Base-by-base conservation (phyloP, 2,329 filamentous ascomycete genomes). In the Aspergillus awamori region DNA sequence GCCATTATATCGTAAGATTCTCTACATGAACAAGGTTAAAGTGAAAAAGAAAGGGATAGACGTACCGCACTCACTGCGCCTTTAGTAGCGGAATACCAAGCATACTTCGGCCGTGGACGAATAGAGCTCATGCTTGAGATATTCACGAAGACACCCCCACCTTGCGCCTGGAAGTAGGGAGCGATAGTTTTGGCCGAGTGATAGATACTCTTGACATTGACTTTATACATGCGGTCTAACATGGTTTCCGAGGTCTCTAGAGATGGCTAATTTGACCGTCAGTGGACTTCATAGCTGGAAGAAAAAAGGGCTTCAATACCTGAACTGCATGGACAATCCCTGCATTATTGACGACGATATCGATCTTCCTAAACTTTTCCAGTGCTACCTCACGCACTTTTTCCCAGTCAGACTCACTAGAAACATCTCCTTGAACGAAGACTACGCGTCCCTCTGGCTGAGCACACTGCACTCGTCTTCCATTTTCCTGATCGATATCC, bases 281-380 rank as follows among this genome's bases (percentile, higher is more conserved):
- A 20, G 20, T 20, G 20, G 20, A 20, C 20, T 2, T 20, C 20
- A 20, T 20, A 2, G 20, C 20, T 20, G 20, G 20, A 20, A 20
- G 20, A 20, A 2, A 20, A 20, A 20, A 20, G 2, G 20, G 2
- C 20, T 20, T 0, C 20, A 20, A 8, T 41, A 41, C 15, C 38
- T 41, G 8, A 8, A 30, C 15, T 17, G 0, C 15, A 20, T 36
- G 10, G 10, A 38, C 22, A 15, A 54, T 30, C 4, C 33, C 52
- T 15, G 52, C 52, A 26, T 54, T 54, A 22, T 54, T 54, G 2
- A 54, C 36, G 7, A 54, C 30, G 6, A 54, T 39, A 6, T 54
- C 52, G 4, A 54, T 13, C 11, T 26, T 26, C 6, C 2, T 5
- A 15, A 15, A 54, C 1, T 8, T 26, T 8, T 10, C 22, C 2